Evolutionary conservation across 441 rosid genomes (phyloP).

Genomic region (Hura crepitans): DNA sequence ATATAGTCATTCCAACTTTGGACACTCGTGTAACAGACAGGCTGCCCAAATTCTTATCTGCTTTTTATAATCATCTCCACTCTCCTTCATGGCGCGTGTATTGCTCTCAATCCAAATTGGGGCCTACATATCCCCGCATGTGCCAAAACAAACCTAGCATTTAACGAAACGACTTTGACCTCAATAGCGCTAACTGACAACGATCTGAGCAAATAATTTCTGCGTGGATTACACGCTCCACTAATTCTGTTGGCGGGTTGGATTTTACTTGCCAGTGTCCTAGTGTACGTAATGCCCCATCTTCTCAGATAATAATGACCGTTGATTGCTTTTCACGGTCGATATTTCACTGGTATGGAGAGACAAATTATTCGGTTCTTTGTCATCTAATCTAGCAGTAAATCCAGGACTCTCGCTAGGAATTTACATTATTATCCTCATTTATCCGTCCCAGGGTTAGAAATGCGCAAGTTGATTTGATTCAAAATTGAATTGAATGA

Average conservation of each 20-base stretch:
- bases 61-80: not conserved
- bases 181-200: not conserved
- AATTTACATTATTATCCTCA: conserved; percentile 19
- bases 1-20: conserved; percentile 21
- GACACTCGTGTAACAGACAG: conserved; percentile 30
- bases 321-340: conserved; percentile 31
- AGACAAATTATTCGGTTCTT: conserved; percentile 18
- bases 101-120: not conserved
- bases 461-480: no score
- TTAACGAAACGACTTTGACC: conserved; percentile 5
- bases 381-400: conserved; percentile 30
- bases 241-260: not conserved
- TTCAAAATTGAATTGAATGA: no score
- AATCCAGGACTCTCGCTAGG: conserved; percentile 20
- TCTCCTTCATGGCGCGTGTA: conserved; percentile 1
- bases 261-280: not conserved
- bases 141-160: not conserved
- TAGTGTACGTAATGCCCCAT: conserved; percentile 26
- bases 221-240: not conserved
- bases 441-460: no score
- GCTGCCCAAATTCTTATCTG: conserved; percentile 23
- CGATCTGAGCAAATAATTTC: conserved; percentile 1
- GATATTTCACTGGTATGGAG: conserved; percentile 15
- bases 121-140: not conserved
- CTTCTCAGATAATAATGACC: conserved; percentile 11